Conservation (phyloP, 2,329 filamentous ascomycete genomes). For the Dactylella cylindrospora region DNA sequence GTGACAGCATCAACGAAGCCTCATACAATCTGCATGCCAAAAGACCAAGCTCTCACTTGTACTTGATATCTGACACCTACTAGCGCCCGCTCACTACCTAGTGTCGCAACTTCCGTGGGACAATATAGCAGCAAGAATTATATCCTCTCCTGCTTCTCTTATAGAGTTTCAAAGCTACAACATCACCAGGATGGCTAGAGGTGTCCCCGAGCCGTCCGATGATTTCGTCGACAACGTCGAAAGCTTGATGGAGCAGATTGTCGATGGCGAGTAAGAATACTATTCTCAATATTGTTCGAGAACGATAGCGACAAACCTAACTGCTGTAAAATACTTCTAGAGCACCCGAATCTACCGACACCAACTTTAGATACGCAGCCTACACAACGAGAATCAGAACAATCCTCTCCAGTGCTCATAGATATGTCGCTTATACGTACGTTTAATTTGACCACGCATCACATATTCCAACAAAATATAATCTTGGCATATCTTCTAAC, state of each 20-base stretch:
- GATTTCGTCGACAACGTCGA: slow-evolving; percentile 1
- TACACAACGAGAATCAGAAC: slow-evolving; percentile 85
- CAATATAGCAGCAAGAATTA: too few relatives aligned
- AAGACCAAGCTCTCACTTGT: too few relatives aligned
- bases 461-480: not conserved
- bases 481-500: not conserved
- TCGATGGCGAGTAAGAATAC: slow-evolving; percentile 36
- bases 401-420: slow-evolving; percentile 83
- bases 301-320: not conserved
- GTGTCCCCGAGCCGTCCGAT: not conserved
- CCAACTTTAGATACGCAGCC: slow-evolving; percentile 83
- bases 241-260: slow-evolving; percentile 25
- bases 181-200: slow-evolving; percentile 17
- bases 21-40: too few relatives aligned
- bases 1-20: too few relatives aligned
- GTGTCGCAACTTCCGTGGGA: too few relatives aligned
- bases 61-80: too few relatives aligned
- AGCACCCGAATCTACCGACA: slow-evolving; percentile 71
- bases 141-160: too few relatives aligned
- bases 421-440: slow-evolving; percentile 80
- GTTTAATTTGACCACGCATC: not conserved
- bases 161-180: too few relatives aligned
- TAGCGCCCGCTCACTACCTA: too few relatives aligned
- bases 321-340: not conserved
- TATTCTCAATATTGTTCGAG: not conserved